Percentiles rank a stretch among this genome's conserved stretches.
Conservation (phyloP, 2,329 filamentous ascomycete genomes). For the Dendrostoma leiphaemia region DNA sequence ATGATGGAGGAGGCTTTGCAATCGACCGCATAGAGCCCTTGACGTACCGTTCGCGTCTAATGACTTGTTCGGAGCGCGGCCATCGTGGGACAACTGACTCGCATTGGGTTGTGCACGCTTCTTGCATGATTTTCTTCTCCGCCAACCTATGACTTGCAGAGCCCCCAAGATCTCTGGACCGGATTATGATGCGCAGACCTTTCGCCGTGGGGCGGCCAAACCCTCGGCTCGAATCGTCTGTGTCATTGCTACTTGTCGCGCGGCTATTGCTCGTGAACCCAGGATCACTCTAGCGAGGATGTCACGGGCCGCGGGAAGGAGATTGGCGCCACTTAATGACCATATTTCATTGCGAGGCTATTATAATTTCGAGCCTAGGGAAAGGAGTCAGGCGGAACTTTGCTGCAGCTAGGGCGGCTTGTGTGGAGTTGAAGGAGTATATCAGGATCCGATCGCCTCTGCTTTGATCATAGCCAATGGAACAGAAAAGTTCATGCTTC, state of each 20-base stretch:
- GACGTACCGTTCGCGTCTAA: not conserved
- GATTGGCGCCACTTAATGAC: constrained; percentile 1
- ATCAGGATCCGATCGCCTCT: constrained; percentile 5
- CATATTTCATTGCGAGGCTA: not conserved
- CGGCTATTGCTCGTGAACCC: not conserved
- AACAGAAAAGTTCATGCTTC: constrained; percentile 16
- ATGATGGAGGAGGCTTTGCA: constrained; percentile 1
- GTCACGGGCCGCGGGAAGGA: not conserved
- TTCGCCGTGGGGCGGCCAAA: not conserved
- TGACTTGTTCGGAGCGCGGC: not conserved
- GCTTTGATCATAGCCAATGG: constrained; percentile 16
- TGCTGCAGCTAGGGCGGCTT: constrained; percentile 9
- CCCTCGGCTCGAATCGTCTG: not conserved
- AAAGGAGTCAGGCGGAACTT: constrained; percentile 10
- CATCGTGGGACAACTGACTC: not conserved
- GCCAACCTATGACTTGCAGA: too few relatives aligned
- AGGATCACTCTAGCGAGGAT: not conserved
- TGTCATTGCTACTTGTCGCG: not conserved
- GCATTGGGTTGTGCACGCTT: not conserved
- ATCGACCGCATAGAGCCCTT: not conserved
- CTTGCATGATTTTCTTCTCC: too few relatives aligned
- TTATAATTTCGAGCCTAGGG: constrained; percentile 11
- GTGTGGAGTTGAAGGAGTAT: constrained; percentile 20
- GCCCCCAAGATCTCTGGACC: too few relatives aligned
- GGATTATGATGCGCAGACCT: too few relatives aligned